These are phyloP conservation scores for Dictyophora rubrovolvata DNA, from an alignment of 768 basidiomycete genomes.

Conservation along the genomic window DNA sequence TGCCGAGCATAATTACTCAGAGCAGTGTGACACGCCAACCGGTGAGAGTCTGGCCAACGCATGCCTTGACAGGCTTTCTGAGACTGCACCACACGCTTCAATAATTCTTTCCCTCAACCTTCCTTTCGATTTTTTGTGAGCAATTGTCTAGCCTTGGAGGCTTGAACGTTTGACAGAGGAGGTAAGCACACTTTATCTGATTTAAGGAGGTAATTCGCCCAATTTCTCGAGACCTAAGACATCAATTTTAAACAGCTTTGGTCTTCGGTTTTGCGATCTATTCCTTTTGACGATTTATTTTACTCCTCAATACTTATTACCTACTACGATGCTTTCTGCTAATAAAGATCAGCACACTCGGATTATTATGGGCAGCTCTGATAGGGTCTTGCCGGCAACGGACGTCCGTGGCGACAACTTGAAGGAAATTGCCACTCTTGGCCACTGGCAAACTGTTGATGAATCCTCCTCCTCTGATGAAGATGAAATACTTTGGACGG, in stretches of 20 bases:
- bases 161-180: neutral
- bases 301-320: neutral
- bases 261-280: neutral
- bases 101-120: neutral
- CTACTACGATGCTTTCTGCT: neutral
- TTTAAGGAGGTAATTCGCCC: too few relatives aligned
- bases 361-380: too few relatives aligned
- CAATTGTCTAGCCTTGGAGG: conserved; percentile 4
- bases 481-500: conserved; percentile 4
- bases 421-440: neutral
- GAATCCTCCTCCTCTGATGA: conserved; percentile 6
- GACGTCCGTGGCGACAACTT: neutral
- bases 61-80: neutral
- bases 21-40: too few relatives aligned
- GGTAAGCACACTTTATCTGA: neutral
- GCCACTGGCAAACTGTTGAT: conserved; percentile 2
- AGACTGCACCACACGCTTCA: neutral
- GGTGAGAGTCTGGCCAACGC: too few relatives aligned
- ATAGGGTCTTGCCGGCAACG: too few relatives aligned
- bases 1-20: too few relatives aligned
- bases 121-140: neutral
- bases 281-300: neutral
- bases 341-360: neutral
- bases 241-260: neutral
- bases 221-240: too few relatives aligned